Evolutionary conservation across 257 asterid species (phyloP).

Genomic region (Rubia yunnanensis): DNA sequence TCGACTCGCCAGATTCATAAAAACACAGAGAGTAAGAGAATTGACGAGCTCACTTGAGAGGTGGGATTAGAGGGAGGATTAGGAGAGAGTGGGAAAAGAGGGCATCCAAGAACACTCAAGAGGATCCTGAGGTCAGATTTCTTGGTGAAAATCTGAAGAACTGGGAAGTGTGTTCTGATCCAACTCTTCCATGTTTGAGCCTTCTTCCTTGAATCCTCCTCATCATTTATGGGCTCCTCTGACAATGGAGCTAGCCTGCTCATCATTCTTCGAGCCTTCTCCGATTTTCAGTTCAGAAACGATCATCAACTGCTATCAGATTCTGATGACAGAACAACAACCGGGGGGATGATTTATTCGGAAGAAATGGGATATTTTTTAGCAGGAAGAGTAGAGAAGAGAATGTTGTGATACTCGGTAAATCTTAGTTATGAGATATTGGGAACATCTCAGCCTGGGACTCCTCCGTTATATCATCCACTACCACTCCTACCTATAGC

Average conservation of each 20-base stretch:
- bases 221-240: constrained; percentile 59
- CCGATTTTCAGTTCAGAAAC: neutral
- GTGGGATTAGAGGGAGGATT: constrained; percentile 24
- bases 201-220: constrained; percentile 38
- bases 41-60: constrained; percentile 34
- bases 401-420: neutral
- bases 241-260: constrained; percentile 65
- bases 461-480: neutral
- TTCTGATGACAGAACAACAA: neutral
- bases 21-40: neutral
- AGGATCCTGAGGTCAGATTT: constrained; percentile 64
- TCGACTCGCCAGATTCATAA: neutral
- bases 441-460: constrained; percentile 6
- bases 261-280: neutral
- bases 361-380: neutral
- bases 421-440: neutral
- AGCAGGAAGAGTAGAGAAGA: neutral
- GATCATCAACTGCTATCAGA: neutral
- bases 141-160: constrained; percentile 47
- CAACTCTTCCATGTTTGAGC: constrained; percentile 48
- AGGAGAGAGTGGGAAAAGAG: constrained; percentile 57
- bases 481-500: constrained; percentile 3
- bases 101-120: constrained; percentile 69
- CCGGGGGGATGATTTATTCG: neutral
- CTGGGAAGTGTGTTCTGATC: constrained; percentile 47